Conservation (phyloP, 495 filamentous ascomycete species). For the Terfezia claveryi region DNA sequence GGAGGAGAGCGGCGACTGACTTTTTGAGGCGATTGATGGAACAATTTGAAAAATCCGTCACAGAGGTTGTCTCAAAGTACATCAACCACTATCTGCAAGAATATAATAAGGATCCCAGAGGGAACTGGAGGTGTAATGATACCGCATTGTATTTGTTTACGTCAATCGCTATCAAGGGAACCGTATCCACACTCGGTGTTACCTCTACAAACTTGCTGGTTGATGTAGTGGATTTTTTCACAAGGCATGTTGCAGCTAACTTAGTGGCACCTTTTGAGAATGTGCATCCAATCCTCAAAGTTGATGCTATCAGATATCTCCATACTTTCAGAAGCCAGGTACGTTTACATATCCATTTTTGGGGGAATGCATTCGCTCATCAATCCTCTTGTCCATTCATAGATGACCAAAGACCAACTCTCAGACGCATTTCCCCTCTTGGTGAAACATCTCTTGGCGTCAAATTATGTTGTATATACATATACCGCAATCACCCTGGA, state of each 20-base stretch:
- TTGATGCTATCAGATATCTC: slow-evolving; percentile 92
- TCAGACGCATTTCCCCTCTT: slow-evolving; percentile 67
- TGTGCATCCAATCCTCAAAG: slow-evolving; percentile 68
- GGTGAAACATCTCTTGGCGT: slow-evolving; percentile 66
- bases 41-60: slow-evolving; percentile 68
- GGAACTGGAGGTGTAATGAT: slow-evolving; percentile 91
- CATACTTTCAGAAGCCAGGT: slow-evolving; percentile 78
- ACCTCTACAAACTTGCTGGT: slow-evolving; percentile 65
- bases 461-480: slow-evolving; percentile 87
- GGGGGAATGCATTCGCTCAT: too few relatives aligned
- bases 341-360: slow-evolving; percentile 3
- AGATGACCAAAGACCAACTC: slow-evolving; percentile 61
- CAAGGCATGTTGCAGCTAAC: slow-evolving; percentile 67
- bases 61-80: slow-evolving; percentile 57
- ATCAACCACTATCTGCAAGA: slow-evolving; percentile 51
- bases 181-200: slow-evolving; percentile 66
- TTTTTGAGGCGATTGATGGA: slow-evolving; percentile 72
- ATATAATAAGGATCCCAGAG: slow-evolving; percentile 43
- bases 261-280: slow-evolving; percentile 38
- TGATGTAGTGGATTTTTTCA: slow-evolving; percentile 81
- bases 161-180: slow-evolving; percentile 77
- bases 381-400: neutral
- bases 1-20: slow-evolving; percentile 77
- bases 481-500: slow-evolving; percentile 92
- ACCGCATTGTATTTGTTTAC: slow-evolving; percentile 89